A percentile compares a stretch with the other conserved stretches of the same genome.
phyloP scores from a whole-genome alignment of 2,329 filamentous ascomycete species.

The Colletotrichum brevisporum region DNA sequence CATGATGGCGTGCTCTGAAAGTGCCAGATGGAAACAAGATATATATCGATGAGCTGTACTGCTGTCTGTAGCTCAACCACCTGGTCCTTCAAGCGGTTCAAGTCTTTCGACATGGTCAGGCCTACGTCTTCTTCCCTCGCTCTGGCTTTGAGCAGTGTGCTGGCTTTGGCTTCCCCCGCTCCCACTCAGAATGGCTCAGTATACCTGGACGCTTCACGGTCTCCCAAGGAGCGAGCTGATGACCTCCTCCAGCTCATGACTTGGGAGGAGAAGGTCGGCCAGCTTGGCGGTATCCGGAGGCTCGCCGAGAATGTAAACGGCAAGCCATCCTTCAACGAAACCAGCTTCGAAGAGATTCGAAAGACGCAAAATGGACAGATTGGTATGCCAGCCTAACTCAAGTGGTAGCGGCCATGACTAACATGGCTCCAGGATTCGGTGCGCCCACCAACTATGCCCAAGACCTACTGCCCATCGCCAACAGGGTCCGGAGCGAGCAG shows the following conservation, averaged over 20 bases:
- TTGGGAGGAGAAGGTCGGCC: constrained; percentile 37
- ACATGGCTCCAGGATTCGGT: constrained; percentile 44
- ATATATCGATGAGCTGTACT: background rate
- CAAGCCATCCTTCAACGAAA: constrained; percentile 16
- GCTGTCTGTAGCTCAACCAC: no score
- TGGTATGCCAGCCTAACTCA: background rate
- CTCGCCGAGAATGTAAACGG: constrained; percentile 26
- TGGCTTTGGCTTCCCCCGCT: background rate
- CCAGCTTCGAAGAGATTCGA: constrained; percentile 27
- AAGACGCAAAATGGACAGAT: constrained; percentile 36
- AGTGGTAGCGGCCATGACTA: background rate
- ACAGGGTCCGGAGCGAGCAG: constrained; percentile 43
- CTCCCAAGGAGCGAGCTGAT: constrained; percentile 28
- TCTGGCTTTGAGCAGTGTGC: background rate
- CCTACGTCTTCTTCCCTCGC: background rate
- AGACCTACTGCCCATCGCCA: constrained; percentile 46
- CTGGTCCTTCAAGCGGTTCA: no score
- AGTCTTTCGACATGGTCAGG: constrained; percentile 17
- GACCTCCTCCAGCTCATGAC: constrained; percentile 33
- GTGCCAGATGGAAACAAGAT: no score
- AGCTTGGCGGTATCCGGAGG: constrained; percentile 33
- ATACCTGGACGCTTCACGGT: constrained; percentile 1
- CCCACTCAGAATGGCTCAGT: background rate
- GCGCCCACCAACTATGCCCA: constrained; percentile 48
- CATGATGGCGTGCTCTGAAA: constrained; percentile 18